Percentiles rank a stretch among this genome's conserved stretches.
phyloP scores from a whole-genome alignment of 148 eudicot species.

The Gaultheria prostrata region DNA sequence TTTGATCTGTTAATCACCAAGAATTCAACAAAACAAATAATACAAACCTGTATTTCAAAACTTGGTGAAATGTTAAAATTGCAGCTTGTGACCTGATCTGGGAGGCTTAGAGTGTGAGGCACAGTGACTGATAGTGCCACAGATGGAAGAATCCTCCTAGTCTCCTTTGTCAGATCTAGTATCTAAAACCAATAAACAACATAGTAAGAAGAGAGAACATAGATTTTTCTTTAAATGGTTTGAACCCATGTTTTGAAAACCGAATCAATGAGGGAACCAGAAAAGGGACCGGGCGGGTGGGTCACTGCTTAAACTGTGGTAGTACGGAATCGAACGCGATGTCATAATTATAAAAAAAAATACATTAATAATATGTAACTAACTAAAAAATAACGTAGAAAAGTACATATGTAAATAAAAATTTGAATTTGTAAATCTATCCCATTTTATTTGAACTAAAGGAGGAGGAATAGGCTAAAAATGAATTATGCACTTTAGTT shows the following conservation, averaged over 20 bases:
- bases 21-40: neutral
- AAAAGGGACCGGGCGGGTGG: too few species aligned
- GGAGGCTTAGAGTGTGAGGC: slow-evolving; percentile 88
- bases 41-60: neutral
- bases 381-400: too few species aligned
- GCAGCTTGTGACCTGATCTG: slow-evolving; percentile 57
- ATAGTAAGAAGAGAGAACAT: neutral
- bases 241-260: neutral
- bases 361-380: too few species aligned
- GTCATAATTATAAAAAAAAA: too few species aligned
- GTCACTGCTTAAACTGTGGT: too few species aligned
- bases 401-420: too few species aligned
- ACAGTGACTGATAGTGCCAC: slow-evolving; percentile 82
- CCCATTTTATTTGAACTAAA: too few species aligned
- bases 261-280: too few species aligned
- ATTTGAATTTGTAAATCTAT: too few species aligned
- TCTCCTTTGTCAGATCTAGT: slow-evolving; percentile 63
- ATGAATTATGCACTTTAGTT: too few species aligned
- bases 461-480: too few species aligned
- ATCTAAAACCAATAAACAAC: slow-evolving; percentile 41
- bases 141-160: slow-evolving; percentile 64
- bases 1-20: slow-evolving; percentile 41
- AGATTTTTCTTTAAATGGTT: neutral
- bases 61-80: neutral
- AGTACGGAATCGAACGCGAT: too few species aligned